phyloP scores from a whole-genome alignment of 768 basidiomycete genomes.

The Phlebiopsis flavidoalba region DNA sequence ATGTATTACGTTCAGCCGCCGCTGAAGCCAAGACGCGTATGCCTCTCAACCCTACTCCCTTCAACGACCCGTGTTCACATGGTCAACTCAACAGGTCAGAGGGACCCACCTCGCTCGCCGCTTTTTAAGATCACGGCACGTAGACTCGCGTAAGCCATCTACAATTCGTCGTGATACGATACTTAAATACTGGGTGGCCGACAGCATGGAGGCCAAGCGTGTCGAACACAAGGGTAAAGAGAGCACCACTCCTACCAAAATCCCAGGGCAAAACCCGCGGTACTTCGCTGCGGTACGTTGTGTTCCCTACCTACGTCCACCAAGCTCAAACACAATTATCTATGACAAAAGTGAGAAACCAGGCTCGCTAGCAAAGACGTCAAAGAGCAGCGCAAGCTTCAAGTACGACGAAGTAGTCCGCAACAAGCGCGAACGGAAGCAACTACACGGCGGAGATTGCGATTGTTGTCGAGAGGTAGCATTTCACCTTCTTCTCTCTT shows the following conservation, averaged over 20 bases:
- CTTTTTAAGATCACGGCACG: neutral
- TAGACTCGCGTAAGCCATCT: neutral
- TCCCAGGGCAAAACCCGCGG: neutral
- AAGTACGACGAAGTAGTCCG: constrained; percentile 79
- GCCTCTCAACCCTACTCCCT: neutral
- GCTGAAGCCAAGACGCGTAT: neutral
- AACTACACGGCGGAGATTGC: constrained; percentile 74
- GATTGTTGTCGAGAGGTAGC: constrained; percentile 76
- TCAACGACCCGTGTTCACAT: neutral
- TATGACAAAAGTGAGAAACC: neutral
- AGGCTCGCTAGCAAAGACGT: neutral
- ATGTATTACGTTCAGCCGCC: neutral
- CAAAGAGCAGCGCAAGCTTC: constrained; percentile 53
- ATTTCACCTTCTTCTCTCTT: constrained; percentile 6
- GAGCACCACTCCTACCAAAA: neutral
- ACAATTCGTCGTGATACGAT: neutral
- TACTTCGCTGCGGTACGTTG: neutral
- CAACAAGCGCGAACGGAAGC: constrained; percentile 52
- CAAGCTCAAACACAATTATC: too few relatives aligned
- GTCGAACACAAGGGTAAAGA: neutral
- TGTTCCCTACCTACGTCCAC: too few relatives aligned
- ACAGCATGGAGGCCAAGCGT: neutral
- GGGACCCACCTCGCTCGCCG: neutral
- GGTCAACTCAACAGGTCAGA: neutral
- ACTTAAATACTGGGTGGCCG: neutral